Conservation (phyloP, 108 stramenopile genomes). For the Phaeodactylum tricornutum region DNA sequence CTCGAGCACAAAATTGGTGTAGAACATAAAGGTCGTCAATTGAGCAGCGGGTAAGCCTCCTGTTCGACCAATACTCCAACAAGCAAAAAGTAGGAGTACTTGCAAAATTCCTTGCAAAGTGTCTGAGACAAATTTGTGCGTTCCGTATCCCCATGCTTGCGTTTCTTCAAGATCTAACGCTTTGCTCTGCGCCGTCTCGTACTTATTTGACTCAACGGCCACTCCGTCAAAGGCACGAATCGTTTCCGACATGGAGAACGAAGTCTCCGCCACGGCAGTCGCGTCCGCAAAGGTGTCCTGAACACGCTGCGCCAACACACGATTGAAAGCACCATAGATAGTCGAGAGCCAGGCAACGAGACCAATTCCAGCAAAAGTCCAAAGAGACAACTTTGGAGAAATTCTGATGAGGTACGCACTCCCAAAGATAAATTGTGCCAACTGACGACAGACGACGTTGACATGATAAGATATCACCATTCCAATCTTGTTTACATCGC, state of each 20-base stretch:
- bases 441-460: conserved; percentile 70
- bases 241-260: conserved; percentile 79
- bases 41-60: conserved; percentile 50
- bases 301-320: conserved; percentile 54
- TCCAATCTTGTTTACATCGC: conserved; percentile 85
- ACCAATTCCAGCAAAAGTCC: conserved; percentile 58
- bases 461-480: conserved; percentile 76
- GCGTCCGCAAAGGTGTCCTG: conserved; percentile 72
- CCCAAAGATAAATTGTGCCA: conserved; percentile 73
- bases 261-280: conserved; percentile 75
- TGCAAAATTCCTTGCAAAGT: conserved; percentile 54
- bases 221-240: conserved; percentile 76
- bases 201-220: conserved; percentile 49
- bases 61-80: conserved; percentile 52
- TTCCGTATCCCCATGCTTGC: conserved; percentile 80
- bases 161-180: conserved; percentile 73
- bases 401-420: conserved; percentile 55
- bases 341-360: conserved; percentile 54
- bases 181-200: conserved; percentile 58
- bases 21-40: conserved; percentile 76
- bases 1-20: conserved; percentile 71
- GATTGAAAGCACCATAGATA: conserved; percentile 59
- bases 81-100: conserved; percentile 43
- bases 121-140: conserved; percentile 75
- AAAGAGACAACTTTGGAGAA: conserved; percentile 45